Conservation (phyloP, 78 protist genomes). For the Bodo saltans region DNA sequence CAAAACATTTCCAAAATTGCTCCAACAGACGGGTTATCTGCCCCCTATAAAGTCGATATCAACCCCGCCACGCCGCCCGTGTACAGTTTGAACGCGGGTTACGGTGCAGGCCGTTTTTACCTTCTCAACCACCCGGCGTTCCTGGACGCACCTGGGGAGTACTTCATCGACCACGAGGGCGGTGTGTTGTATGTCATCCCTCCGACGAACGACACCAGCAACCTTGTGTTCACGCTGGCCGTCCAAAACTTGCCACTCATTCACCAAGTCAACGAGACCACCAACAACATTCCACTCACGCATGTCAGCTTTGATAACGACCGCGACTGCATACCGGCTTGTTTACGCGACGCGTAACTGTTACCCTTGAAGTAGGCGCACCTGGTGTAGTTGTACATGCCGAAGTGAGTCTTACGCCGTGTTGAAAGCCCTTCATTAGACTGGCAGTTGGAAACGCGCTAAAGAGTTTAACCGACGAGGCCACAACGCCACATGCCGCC, state of each 20-base stretch:
- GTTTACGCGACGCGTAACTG: too few relatives aligned
- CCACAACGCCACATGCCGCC: too few relatives aligned
- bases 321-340: too few relatives aligned
- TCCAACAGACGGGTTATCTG: neutral
- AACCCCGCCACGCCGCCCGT: conserved; percentile 3
- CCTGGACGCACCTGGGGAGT: conserved; percentile 10
- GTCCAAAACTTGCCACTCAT: neutral
- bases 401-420: neutral
- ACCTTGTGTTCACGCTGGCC: neutral
- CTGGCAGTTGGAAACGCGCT: too few relatives aligned
- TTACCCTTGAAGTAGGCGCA: too few relatives aligned
- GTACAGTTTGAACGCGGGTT: neutral
- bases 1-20: neutral
- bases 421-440: neutral
- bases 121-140: neutral
- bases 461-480: too few relatives aligned
- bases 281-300: neutral
- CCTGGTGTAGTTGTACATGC: too few relatives aligned
- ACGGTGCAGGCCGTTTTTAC: neutral
- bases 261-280: neutral
- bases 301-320: neutral
- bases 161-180: neutral
- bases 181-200: neutral
- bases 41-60: neutral
- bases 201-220: neutral